Base-by-base conservation (phyloP, 306 rosid species). In the Casuarina glauca region DNA sequence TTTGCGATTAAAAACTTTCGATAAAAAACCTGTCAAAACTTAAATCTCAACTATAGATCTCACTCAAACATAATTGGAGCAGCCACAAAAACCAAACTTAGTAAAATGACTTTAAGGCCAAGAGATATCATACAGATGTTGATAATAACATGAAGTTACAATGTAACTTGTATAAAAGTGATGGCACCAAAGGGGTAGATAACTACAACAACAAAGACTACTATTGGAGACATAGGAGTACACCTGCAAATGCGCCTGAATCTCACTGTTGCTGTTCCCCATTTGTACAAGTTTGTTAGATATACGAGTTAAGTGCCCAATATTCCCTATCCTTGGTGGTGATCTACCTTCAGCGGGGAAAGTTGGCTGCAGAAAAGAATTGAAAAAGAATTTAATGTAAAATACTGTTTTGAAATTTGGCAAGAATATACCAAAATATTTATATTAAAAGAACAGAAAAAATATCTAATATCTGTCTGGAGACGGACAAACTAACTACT, bases 241-340 rank as follows among this genome's bases (percentile, higher is more conserved):
- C 38, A 90, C 99, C 97, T 93, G 97, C 86, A 93, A 79, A 76
- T 79, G 84, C 39, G 87, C 85, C 87, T 82, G 96, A 85, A 96
- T 80, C 79, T 82, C 90, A 69, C 75, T 76, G 86, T 77, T 93
- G 83, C 79, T 86, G 76, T 87, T 96, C 69, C 86, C 98, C 61
- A 90, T 80, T 81, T 90, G 96, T 83, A 90, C 77, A 74, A 96
- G 89, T 83, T 93, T 96, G 91, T 96, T 96, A 70, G 97, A 89
- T 73, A 96, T 86, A 26, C 91, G 99, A 44, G 99, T 96, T 79
- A 96, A 77, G 84, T 96, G 99, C 63, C 99, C 99, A 77, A 96
- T 88, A 87, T 81, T 83, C 68, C 99, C 99, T 80, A 93, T 86
- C 88, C 94, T 90, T 68, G 98, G 96, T 11, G 86, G 85, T 13